Evolutionary conservation across 78 protist genomes (phyloP).

Genomic region (Tieghemostelium lacteum): DNA sequence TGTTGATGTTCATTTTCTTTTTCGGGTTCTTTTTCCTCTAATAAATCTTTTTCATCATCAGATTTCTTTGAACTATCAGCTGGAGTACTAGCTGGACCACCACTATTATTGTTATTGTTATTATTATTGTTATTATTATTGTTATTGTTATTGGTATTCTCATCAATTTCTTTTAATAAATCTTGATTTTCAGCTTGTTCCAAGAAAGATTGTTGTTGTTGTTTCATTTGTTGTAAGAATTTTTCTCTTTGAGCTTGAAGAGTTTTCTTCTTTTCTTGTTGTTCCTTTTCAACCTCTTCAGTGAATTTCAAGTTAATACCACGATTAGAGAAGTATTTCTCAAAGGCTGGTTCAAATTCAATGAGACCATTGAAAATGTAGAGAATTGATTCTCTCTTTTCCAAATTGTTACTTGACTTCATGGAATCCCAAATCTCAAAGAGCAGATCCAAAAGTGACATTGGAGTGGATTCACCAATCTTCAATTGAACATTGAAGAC

Average conservation of each 20-base stretch:
- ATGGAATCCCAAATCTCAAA: conserved; percentile 40
- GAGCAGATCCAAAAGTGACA: conserved; percentile 29
- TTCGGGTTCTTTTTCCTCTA: not conserved
- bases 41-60: not conserved
- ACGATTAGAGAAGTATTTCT: not conserved
- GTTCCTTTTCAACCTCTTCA: conserved; percentile 9
- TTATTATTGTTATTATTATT: not conserved
- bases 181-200: not conserved
- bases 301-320: not conserved
- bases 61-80: not conserved
- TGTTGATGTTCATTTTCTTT: not conserved
- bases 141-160: not conserved
- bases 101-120: not conserved
- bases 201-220: conserved; percentile 56
- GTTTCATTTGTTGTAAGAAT: conserved; percentile 37
- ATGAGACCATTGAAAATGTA: conserved; percentile 8
- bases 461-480: conserved; percentile 16
- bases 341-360: conserved; percentile 28
- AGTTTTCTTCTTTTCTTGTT: conserved; percentile 28
- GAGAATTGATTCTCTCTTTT: conserved; percentile 17
- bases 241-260: conserved; percentile 51
- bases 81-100: not conserved
- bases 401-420: conserved; percentile 29
- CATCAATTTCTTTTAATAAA: not conserved
- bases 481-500: conserved; percentile 37